Evolutionary conservation across 495 filamentous ascomycete genomes (phyloP), one percentile per base, ranked within the genome.

Genomic region (Neurospora sp.): DNA sequence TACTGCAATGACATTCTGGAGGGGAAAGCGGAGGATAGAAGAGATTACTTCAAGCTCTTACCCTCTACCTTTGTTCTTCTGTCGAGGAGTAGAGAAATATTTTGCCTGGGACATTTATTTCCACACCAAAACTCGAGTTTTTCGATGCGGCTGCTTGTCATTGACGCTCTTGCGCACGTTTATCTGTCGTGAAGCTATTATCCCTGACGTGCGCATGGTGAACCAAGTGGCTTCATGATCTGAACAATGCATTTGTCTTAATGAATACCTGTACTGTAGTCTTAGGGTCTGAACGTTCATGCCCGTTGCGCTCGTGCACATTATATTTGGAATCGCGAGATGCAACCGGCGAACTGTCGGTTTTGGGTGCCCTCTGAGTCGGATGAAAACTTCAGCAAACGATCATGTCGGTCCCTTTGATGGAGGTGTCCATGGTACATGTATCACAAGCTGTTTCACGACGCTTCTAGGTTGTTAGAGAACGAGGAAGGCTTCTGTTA

Each of bases 11-110:
- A 81, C 84, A 85, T 85, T 82, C 85, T 88, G 88, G 91, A 92
- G 89, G 90, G 90, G 90, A 92, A 92, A 92, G 76, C 85, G 89
- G 86, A 89, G 88, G 91, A 88, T 80, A 92, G 89, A 92, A 74
- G 66, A 79, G 82, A 72, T 77, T 78, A 83, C 27, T 27, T 69
- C 81, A 79, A 79, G 78, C 77, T 81, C 84, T 88, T 86, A 88
- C 84, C 83, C 86, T 87, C 75, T 82, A 79, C 78, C 79, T 76
- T 77, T 73, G 72, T 77, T 73, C 73, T 66, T 75, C 74, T 74
- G 69, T 79, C 81, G 81, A 79, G 76, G 81, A 74, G 75, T 78
- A 79, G 82, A 84, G 81, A 85, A 85, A 84, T 84, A 77, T 78
- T 79, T 78, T 75, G 74, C 80, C 79, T 77, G 83, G 82, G 76